A percentile compares a stretch with the other conserved stretches of the same genome.
These are phyloP conservation scores for Arabis hirsuta DNA, from an alignment of 345 rosid genomes.

Conservation along the genomic window DNA sequence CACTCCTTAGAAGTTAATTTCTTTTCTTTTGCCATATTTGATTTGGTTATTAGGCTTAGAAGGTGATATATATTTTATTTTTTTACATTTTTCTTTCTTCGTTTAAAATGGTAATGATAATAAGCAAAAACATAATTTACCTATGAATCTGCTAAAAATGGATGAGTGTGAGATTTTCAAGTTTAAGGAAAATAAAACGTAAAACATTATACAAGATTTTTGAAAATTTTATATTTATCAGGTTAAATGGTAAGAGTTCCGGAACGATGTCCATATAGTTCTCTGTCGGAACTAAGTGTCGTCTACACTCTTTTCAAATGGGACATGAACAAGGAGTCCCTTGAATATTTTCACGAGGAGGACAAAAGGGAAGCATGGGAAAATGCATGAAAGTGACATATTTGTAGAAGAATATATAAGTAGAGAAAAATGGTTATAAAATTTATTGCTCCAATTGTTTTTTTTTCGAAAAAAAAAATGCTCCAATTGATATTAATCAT, in stretches of 20 bases:
- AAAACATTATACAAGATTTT: background rate
- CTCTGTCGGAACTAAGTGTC: too few relatives aligned
- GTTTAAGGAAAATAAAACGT: background rate
- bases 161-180: background rate
- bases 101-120: background rate
- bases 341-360: background rate
- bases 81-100: background rate
- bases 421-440: background rate
- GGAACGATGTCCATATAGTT: too few relatives aligned
- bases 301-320: too few relatives aligned
- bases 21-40: background rate
- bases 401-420: background rate
- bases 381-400: background rate
- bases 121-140: background rate
- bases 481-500: background rate
- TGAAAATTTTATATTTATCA: too few relatives aligned
- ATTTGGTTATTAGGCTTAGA: background rate
- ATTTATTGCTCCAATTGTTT: background rate
- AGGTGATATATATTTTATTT: background rate
- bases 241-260: too few relatives aligned
- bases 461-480: too few relatives aligned
- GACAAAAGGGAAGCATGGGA: too few relatives aligned
- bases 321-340: too few relatives aligned
- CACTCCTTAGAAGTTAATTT: background rate
- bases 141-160: conserved; percentile 1